Evolutionary conservation across 2,329 filamentous ascomycete genomes (phyloP).

Genomic region (Sporothrix protearum): DNA sequence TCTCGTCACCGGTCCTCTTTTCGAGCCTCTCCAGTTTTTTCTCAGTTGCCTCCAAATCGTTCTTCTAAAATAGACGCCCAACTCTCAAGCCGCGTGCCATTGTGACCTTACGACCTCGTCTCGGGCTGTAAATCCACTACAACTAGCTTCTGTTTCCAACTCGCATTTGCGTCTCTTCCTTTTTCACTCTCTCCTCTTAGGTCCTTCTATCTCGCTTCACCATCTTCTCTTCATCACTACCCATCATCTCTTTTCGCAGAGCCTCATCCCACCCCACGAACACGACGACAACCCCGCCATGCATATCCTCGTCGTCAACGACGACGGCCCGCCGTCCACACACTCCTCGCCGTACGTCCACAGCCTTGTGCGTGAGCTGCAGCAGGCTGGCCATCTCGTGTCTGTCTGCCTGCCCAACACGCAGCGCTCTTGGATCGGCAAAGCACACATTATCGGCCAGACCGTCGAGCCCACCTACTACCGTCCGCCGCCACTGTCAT

Average conservation of each 20-base stretch:
- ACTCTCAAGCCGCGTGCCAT: not conserved
- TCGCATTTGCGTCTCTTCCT: not conserved
- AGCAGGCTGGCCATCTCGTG: constrained; percentile 75
- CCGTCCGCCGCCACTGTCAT: constrained; percentile 48
- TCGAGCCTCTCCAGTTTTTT: constrained; percentile 3
- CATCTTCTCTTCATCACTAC: not conserved
- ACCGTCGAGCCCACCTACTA: constrained; percentile 83
- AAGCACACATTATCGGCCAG: constrained; percentile 92
- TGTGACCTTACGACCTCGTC: not conserved
- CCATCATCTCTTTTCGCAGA: not conserved
- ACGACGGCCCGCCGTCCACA: constrained; percentile 75
- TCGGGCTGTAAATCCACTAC: not conserved
- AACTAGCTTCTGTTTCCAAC: not conserved
- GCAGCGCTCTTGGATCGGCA: constrained; percentile 97
- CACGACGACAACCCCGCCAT: constrained; percentile 37
- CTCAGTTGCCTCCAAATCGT: not conserved
- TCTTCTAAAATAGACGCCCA: not conserved
- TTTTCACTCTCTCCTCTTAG: not conserved
- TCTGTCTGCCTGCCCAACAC: constrained; percentile 87
- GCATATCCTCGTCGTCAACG: constrained; percentile 69
- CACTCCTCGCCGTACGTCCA: constrained; percentile 78
- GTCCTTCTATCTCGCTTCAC: not conserved
- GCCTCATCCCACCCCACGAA: too few species aligned
- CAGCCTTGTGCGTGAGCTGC: constrained; percentile 66
- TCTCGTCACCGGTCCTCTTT: not conserved